Base-by-base conservation (phyloP, 2,329 filamentous ascomycete species). In the Aureobasidium lini region DNA sequence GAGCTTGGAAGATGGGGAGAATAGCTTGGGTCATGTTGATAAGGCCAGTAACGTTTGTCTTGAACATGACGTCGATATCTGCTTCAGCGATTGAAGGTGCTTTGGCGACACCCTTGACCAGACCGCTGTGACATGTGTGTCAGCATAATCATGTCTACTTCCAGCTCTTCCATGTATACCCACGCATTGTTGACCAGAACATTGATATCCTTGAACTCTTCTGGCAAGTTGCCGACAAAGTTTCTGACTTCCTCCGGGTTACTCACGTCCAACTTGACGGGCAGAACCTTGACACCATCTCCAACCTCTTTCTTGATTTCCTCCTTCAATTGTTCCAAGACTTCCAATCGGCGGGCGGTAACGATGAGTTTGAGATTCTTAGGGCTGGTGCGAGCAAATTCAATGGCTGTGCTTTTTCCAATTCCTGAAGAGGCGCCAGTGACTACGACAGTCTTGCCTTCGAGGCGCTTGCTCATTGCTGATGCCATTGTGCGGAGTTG, bases 11-110 rank as follows among this genome's bases (percentile, higher is more conserved):
- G 71, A 91, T 85, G 56, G 89, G 85, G 16, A 97, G 76, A 62
- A 96, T 80, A 47, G 89, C 89, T 79, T 99, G 94, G 0, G 94
- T 97, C 88, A 97, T 90, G 79, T 93, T 89, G 78, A 99, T 94
- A 36, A 99, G 80, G 31, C 94, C 94, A 1, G 88, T 94, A 56
- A 97, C 92, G 72, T 99, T 99, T 61, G 94, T 97, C 48, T 83
- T 77, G 71, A 96, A 90, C 91, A 97, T 96, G 72, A 86, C 69
- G 67, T 88, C 81, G 67, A 96, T 88, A 75, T 99, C 93, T 61
- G 86, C 85, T 68, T 89, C 81, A 15, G 80, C 81, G 70, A 99
- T 96, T 42, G 89, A 83, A 16, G 92, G 92, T 1, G 91, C 90
- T 70, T 88, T 85, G 52, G 89, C 93, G 11, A 96, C 84, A 64